Conservation (phyloP, 2,329 filamentous ascomycete genomes). For the Huntiella decipiens region DNA sequence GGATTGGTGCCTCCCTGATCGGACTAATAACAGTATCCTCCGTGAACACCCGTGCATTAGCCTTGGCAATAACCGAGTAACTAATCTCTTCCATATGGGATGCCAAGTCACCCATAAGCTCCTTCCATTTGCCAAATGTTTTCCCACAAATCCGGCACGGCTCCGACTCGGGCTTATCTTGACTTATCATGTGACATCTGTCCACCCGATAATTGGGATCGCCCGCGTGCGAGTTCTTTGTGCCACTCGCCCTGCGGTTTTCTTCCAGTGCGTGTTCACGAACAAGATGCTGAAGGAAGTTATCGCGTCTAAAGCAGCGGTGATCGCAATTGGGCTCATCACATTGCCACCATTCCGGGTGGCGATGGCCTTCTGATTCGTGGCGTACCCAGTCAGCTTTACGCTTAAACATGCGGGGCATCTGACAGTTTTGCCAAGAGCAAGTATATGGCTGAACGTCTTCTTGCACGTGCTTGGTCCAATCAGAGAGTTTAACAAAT, state of each 20-base stretch:
- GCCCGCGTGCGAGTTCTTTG: conserved; percentile 20
- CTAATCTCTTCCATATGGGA: conserved; percentile 90
- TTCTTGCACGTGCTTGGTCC: conserved; percentile 92
- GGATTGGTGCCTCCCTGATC: too few relatives aligned
- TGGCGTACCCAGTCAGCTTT: conserved; percentile 94
- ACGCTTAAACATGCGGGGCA: conserved; percentile 81
- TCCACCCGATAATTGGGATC: conserved; percentile 58
- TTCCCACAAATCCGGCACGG: conserved; percentile 77
- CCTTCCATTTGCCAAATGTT: conserved; percentile 71
- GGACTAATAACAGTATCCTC: conserved; percentile 50
- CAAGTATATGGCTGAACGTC: conserved; percentile 88
- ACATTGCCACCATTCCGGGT: conserved; percentile 82
- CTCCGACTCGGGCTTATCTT: conserved; percentile 48
- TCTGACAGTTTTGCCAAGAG: conserved; percentile 65
- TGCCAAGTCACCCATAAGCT: conserved; percentile 77
- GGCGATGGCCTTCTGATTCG: conserved; percentile 78
- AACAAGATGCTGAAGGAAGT: conserved; percentile 82
- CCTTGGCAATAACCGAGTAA: conserved; percentile 53
- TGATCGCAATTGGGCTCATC: conserved; percentile 65
- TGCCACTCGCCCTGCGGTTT: conserved; percentile 31
- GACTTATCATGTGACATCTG: conserved; percentile 53
- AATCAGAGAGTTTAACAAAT: conserved; percentile 81
- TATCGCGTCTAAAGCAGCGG: conserved; percentile 71
- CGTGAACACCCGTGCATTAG: conserved; percentile 31
- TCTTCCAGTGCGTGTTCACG: conserved; percentile 77